Evolutionary conservation across 2,329 filamentous ascomycete species (phyloP), one percentile per base, ranked within the genome.

Genomic region (Seiridium unicorne): DNA sequence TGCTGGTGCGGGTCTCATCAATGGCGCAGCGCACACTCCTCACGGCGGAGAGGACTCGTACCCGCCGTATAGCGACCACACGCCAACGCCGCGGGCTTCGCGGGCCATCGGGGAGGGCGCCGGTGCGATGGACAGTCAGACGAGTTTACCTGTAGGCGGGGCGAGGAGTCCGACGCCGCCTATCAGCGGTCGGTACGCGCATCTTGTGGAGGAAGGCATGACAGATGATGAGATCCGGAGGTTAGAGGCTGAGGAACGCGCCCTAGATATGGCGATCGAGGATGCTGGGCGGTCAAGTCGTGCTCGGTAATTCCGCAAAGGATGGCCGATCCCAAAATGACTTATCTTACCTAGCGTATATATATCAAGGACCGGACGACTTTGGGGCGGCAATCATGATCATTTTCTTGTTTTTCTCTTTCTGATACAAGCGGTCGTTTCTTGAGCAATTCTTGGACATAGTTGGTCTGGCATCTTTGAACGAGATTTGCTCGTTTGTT

Each of bases 191-290:
- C 73, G 73, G 35, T 81, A 83, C 51, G 78, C 79, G 18, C 82
- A 84, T 62, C 70, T 87, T 40, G 80, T 85, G 4, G 84, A 87
- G 66, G 83, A 85, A n/a, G 81, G 82, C 55, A 87, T 87, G 84
- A 85, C 84, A 53, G 74, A 76, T 7, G 83, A 81, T 0, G 82
- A 87, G 68, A 83, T 86, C 53, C 74, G 78, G 56, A 70, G 81
- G 63, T 64, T 87, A 47, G 83, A 85, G 66, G 84, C 85, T 62
- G 84, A 87, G 67, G 84, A 87, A 71, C 70, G 80, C 61, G 78
- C 82, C 62, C 73, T 87, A 42, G 84, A 87, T 59, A 81, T 76
- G 11, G 84, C 81, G 36, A 86, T 87, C 66, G 81, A 82, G 69
- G 76, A 77, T 57, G 77, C 76, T 3, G 76, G 70, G 11, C 60